Conservation (phyloP, 805 yeast genomes). For the Kodamaea restingae region DNA sequence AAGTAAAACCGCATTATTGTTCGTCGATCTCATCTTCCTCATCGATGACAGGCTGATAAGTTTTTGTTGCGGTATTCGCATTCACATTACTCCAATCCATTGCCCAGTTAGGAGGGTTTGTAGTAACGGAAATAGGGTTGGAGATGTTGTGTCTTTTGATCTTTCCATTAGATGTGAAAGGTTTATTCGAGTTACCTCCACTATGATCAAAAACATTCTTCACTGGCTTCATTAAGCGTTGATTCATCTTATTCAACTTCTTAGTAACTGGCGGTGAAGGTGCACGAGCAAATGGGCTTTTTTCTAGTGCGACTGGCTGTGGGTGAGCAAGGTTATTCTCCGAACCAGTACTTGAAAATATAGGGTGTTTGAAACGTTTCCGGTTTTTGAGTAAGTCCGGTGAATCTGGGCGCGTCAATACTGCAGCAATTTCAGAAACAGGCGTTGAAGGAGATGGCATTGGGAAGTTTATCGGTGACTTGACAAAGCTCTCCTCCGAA, state of each 20-base stretch:
- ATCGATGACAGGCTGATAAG: conserved; percentile 15
- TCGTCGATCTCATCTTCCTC: conserved; percentile 15
- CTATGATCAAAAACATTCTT: conserved; percentile 10
- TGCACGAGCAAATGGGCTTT: conserved; percentile 14
- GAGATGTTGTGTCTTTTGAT: conserved; percentile 10
- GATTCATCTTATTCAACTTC: conserved; percentile 15
- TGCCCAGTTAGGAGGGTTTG: conserved; percentile 8
- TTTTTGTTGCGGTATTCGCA: conserved; percentile 5
- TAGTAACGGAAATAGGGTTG: conserved; percentile 8
- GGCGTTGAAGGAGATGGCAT: conserved; percentile 8
- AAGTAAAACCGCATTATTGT: background rate
- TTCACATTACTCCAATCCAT: conserved; percentile 6
- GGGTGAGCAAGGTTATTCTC: conserved; percentile 2
- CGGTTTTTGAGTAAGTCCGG: conserved; percentile 12
- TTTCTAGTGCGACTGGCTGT: conserved; percentile 4
- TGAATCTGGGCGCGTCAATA: conserved; percentile 9
- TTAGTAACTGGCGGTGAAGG: conserved; percentile 26
- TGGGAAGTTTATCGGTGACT: conserved; percentile 11
- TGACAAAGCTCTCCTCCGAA: conserved; percentile 30
- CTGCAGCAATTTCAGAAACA: conserved; percentile 6
- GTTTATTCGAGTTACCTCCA: background rate
- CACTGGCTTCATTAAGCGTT: conserved; percentile 11
- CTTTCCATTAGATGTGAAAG: conserved; percentile 5
- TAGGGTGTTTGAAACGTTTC: conserved; percentile 10
- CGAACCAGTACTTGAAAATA: conserved; percentile 1